Conservation (phyloP, 192 early-diverging fungal genomes). For the Cetraspora pellucida region DNA sequence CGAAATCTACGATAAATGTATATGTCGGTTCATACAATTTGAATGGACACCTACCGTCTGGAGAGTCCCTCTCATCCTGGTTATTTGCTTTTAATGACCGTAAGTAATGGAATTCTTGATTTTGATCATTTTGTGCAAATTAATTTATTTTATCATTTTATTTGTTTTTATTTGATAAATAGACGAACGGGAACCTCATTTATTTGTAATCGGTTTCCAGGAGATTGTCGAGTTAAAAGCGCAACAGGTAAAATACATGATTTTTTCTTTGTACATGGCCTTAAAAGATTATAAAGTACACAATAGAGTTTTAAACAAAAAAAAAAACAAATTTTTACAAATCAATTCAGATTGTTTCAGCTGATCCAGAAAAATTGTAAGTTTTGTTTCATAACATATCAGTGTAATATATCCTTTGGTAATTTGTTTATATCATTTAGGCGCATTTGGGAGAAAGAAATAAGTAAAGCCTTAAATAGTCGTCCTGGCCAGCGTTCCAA, state of each 20-base stretch:
- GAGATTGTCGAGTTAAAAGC: slow-evolving; percentile 93
- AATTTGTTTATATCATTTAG: slow-evolving; percentile 12
- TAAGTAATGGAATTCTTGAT: slow-evolving; percentile 22
- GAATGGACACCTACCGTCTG: slow-evolving; percentile 74
- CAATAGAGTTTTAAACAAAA: background rate
- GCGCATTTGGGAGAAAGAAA: slow-evolving; percentile 52
- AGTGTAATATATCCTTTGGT: slow-evolving; percentile 31
- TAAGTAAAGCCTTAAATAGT: slow-evolving; percentile 53
- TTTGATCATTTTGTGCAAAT: too few species aligned
- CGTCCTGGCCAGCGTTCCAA: slow-evolving; percentile 39
- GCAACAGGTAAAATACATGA: slow-evolving; percentile 49
- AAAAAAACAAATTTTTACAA: background rate
- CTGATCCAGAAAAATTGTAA: slow-evolving; percentile 64
- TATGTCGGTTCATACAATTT: slow-evolving; percentile 91
- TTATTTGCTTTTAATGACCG: slow-evolving; percentile 49
- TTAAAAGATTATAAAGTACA: background rate
- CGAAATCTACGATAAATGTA: slow-evolving; percentile 60
- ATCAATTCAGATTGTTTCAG: slow-evolving; percentile 63
- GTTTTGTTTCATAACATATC: slow-evolving; percentile 1
- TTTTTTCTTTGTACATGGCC: background rate
- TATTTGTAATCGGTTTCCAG: slow-evolving; percentile 90
- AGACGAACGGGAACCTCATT: slow-evolving; percentile 65
- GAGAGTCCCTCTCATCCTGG: slow-evolving; percentile 71
- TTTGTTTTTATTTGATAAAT: too few species aligned
- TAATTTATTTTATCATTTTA: too few species aligned